phyloP scores from a whole-genome alignment of 164 flowering plant species.

The Aristolochia fimbriata region DNA sequence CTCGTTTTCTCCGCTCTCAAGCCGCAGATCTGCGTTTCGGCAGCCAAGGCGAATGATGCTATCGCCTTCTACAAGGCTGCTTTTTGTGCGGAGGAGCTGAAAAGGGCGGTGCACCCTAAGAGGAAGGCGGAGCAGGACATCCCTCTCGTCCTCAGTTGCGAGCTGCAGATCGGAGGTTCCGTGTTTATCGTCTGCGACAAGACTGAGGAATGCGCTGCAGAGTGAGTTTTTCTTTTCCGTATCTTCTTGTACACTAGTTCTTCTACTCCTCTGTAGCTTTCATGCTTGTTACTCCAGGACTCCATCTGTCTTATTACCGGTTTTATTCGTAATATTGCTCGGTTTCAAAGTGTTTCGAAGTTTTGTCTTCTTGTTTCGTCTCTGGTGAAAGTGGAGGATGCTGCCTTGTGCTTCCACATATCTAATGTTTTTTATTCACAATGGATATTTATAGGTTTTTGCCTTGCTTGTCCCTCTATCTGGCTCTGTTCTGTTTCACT shows the following conservation, averaged over 20 bases:
- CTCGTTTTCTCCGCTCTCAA: constrained; percentile 34
- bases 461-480: too few species aligned
- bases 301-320: neutral
- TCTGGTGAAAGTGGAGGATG: neutral
- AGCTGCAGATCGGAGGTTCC: constrained; percentile 51
- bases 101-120: constrained; percentile 49
- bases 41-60: constrained; percentile 65
- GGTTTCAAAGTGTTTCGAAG: too few species aligned
- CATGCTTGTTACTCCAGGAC: neutral
- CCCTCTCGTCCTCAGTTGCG: constrained; percentile 55
- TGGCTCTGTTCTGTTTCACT: too few species aligned
- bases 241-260: neutral
- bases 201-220: constrained; percentile 23
- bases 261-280: neutral
- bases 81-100: constrained; percentile 69
- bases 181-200: constrained; percentile 43
- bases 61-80: constrained; percentile 71
- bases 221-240: constrained; percentile 27
- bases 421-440: too few species aligned
- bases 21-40: constrained; percentile 51
- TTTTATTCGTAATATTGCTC: too few species aligned
- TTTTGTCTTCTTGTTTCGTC: neutral
- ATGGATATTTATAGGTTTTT: too few species aligned
- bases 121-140: constrained; percentile 82
- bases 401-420: too few species aligned